These are phyloP conservation scores for Pezizomycotina sp. DNA, from an alignment of 2,329 filamentous ascomycete genomes.

Conservation along the genomic window DNA sequence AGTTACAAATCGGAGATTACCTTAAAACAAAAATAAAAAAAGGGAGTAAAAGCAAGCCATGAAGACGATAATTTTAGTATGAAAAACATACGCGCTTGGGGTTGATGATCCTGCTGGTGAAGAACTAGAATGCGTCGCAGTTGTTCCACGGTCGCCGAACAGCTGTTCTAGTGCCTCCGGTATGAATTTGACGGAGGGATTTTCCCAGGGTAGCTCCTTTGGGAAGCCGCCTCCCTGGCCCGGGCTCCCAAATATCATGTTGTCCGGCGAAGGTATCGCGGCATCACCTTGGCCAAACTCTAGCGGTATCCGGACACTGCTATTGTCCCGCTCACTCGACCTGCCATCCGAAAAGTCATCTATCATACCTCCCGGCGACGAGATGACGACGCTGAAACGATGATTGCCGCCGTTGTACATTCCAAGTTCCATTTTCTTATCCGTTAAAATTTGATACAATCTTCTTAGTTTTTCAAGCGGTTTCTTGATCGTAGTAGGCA, in stretches of 20 bases:
- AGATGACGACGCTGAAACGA: conserved; percentile 19
- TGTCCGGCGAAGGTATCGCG: conserved; percentile 11
- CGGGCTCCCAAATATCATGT: conserved; percentile 14
- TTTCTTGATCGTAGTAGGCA: conserved; percentile 14
- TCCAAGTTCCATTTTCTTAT: conserved; percentile 18
- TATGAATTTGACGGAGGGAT: conserved; percentile 17
- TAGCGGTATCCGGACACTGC: too few relatives aligned
- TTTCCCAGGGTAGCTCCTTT: conserved; percentile 17
- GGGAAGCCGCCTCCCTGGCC: conserved; percentile 14
- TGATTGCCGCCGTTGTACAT: conserved; percentile 14
- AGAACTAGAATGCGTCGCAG: too few relatives aligned
- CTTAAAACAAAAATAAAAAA: too few relatives aligned
- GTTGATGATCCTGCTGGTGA: too few relatives aligned
- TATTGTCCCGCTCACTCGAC: conserved; percentile 16
- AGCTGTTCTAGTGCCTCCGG: conserved; percentile 10
- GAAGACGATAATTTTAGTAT: too few relatives aligned
- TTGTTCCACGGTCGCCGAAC: too few relatives aligned
- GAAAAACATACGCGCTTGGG: too few relatives aligned
- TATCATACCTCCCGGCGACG: conserved; percentile 11
- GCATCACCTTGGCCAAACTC: conserved; percentile 14
- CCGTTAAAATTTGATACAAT: conserved; percentile 10
- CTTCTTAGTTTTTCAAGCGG: conserved; percentile 14
- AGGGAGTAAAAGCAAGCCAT: too few relatives aligned
- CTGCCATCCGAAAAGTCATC: conserved; percentile 14
- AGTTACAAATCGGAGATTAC: too few relatives aligned